Evolutionary conservation across 139 green algal species (phyloP), one percentile per base, ranked within the genome.

Genomic region (Yamagishiella unicocca): DNA sequence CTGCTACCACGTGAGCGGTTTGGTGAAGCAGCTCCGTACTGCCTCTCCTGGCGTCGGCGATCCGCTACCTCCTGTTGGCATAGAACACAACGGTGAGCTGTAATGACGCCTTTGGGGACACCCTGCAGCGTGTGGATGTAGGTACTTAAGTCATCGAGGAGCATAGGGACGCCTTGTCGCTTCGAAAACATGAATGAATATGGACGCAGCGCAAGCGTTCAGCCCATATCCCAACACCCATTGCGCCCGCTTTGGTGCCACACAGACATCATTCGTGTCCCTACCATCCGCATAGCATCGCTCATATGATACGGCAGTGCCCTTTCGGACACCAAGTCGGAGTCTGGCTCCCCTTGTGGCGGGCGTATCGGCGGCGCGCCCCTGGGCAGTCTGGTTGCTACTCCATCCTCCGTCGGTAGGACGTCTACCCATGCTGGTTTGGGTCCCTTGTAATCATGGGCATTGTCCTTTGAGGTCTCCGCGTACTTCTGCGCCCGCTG

Each of bases 401-500:
- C 35, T 37, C 40, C 42, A 24, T 14, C 4, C 40, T 85, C 58
- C 1, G 25, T 31, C 0, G 81, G 81, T 1, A 35, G 67, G 4
- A 87, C 31, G 67, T 87, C 82, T 4, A 87, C 50, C 82, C 82
- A 87, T 9, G 67, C 82, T 3, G 82, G 82, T 4, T 67, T 67
- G 6, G 82, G 68, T 7, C 4, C 35, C 55, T 84, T 71, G 74
- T 35, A 46, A 17, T 71, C 64, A 2, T 4, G 67, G 0, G 64
- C 45, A 7, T 54, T 71, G 4, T 87, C 81, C 33, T 79, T 79
- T 35, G 24, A 10, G 2, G 66, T 25, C 9, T 79, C 66, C 0
- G 82, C 82, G 53, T 87, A 87, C 45, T 80, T 80, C 4, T 87
- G 82, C 4, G 82, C 82, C 4, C 67, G 66, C 82, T 87, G 82